These are phyloP conservation scores for Fraxinus albicans DNA, from an alignment of 305 asterid genomes.

Conservation along the genomic window DNA sequence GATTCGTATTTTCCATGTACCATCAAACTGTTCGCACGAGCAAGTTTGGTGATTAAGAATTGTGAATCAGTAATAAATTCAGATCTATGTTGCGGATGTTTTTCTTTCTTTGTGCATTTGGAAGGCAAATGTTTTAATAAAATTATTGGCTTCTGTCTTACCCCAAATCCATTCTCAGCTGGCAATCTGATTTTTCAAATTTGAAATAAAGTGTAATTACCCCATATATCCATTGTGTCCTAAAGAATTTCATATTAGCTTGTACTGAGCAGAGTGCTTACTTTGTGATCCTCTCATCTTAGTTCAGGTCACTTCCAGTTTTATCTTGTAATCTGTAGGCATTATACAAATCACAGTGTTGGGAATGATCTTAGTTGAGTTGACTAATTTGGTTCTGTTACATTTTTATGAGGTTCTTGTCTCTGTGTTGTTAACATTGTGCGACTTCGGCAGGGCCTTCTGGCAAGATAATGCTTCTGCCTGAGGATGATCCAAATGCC, in stretches of 20 bases:
- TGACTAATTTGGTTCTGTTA: neutral
- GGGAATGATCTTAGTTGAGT: neutral
- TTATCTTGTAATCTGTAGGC: neutral
- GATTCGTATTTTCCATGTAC: neutral
- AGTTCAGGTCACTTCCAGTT: neutral
- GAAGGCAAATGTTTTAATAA: neutral
- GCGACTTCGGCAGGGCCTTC: slow-evolving; percentile 71
- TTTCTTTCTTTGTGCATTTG: neutral
- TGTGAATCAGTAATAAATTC: neutral
- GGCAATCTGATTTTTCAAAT: neutral
- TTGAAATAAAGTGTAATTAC: neutral
- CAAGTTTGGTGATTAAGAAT: neutral
- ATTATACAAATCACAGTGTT: neutral
- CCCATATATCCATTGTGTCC: neutral
- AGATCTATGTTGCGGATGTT: neutral
- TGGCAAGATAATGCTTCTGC: slow-evolving; percentile 95
- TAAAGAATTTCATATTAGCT: neutral
- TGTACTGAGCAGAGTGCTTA: neutral
- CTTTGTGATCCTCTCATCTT: neutral
- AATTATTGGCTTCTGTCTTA: neutral
- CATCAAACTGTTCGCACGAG: neutral
- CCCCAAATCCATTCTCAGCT: neutral
- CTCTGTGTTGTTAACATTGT: slow-evolving; percentile 10
- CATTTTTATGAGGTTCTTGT: neutral
- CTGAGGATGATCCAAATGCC: slow-evolving; percentile 84